Evolutionary conservation across 2,329 filamentous ascomycete species (phyloP).

Genomic region (Chaetomium sp.): DNA sequence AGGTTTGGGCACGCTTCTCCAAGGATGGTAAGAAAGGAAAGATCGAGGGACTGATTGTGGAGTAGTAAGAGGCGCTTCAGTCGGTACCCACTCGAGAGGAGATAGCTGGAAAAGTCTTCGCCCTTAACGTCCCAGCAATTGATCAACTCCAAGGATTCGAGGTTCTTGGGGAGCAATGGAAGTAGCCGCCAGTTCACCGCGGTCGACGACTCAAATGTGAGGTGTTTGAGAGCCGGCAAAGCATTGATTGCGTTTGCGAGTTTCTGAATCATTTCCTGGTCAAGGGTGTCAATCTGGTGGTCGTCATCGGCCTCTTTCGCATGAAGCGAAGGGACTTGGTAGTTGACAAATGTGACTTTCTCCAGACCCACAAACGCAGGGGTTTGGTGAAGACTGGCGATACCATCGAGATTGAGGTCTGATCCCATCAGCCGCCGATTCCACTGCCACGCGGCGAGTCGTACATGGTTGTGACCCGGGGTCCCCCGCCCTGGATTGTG

Average conservation of each 20-base stretch:
- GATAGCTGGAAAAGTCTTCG: constrained; percentile 56
- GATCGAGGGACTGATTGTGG: constrained; percentile 71
- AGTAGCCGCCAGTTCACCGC: constrained; percentile 63
- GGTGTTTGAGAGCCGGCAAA: constrained; percentile 57
- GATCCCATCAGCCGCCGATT: constrained; percentile 48
- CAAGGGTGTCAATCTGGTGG: constrained; percentile 35
- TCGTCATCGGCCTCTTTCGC: constrained; percentile 37
- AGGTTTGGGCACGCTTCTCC: constrained; percentile 63
- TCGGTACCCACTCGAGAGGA: constrained; percentile 59
- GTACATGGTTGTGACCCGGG: not conserved
- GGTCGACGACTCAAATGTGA: constrained; percentile 70
- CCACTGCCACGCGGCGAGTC: constrained; percentile 48
- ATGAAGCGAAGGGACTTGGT: constrained; percentile 48
- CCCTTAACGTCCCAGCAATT: constrained; percentile 74
- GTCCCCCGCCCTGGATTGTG: constrained; percentile 37
- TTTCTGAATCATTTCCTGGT: constrained; percentile 26
- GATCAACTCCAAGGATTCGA: constrained; percentile 64
- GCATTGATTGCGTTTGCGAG: constrained; percentile 42
- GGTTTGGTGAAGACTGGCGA: constrained; percentile 47
- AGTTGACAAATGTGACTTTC: constrained; percentile 56
- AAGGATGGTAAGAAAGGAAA: constrained; percentile 66
- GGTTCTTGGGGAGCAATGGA: constrained; percentile 56
- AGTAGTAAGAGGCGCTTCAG: constrained; percentile 63
- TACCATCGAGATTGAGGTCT: constrained; percentile 40
- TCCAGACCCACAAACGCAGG: constrained; percentile 51